Evolutionary conservation across 2,329 filamentous ascomycete genomes (phyloP), one percentile per base, ranked within the genome.

Genomic region (Cercospora nicotianae): DNA sequence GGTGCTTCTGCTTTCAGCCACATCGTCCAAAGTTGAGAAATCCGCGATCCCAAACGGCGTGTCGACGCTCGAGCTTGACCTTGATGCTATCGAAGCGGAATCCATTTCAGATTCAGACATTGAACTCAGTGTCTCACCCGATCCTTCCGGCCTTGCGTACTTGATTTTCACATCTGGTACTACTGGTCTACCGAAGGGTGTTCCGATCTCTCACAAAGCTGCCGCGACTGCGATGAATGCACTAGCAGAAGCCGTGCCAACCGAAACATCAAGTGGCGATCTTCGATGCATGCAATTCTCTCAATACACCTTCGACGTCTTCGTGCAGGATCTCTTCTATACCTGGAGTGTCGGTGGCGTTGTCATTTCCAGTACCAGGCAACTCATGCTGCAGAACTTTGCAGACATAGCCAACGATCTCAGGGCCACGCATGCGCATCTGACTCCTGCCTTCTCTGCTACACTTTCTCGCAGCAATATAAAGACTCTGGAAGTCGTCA

Each of bases 91-190:
- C 36, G 42, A 67, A 57, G 39, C 51, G 3, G 20, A 26, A 45
- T 18, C 12, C 12, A 26, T 23, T 2, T 53, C 39, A 5, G 23
- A 3, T 3, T 26, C 16, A 26, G 8, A 36, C 5, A 31, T n/a
- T 3, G 30, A 59, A 5, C 23, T 64, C 20, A 4, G 36, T n/a
- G 36, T 67, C 33, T 13, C 64, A 23, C 39, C 39, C 39, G 36
- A 69, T 63, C 62, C 67, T 31, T 66, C 65, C 80, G 83, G 3
- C 13, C 77, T 91, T 2, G 89, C 91, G 6, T 95, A 94, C 75
- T 86, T 82, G n/a, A 80, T 83, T 33, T 81, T 77, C 76, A 81
- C 77, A 5, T 78, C 75, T 66, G 78, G 78, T 3, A 79, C 77
- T 8, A 79, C 78, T 9, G 78, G 79, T 8, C 73, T 75, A 18